A percentile compares a stretch with the other conserved stretches of the same genome.
Conservation (phyloP, 1,284 basidiomycete genomes). For the Ustilago cynodontis region DNA sequence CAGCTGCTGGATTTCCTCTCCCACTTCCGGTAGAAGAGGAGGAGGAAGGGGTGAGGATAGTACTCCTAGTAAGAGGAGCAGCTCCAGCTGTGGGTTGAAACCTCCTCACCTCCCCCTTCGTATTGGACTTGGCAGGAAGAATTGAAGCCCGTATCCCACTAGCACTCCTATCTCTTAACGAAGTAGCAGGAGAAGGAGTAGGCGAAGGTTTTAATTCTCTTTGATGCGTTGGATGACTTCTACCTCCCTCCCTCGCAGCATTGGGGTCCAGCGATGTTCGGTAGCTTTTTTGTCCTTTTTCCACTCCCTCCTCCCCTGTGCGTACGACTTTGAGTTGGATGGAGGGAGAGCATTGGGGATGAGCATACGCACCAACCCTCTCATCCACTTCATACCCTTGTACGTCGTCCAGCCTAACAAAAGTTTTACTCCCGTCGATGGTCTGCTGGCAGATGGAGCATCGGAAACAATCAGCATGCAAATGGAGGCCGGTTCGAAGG, state of each 20-base stretch:
- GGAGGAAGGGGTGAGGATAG: slow-evolving; percentile 15
- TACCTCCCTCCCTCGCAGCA: neutral
- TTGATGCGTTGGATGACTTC: slow-evolving; percentile 49
- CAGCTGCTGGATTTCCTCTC: slow-evolving; percentile 51
- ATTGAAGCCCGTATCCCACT: neutral
- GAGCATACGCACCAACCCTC: slow-evolving; percentile 25
- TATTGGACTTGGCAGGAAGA: neutral
- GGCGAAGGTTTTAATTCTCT: slow-evolving; percentile 43
- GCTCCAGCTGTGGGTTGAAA: slow-evolving; percentile 57
- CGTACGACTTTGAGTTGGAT: slow-evolving; percentile 21
- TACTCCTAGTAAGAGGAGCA: slow-evolving; percentile 48
- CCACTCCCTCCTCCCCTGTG: neutral
- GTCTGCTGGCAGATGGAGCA: slow-evolving; percentile 41
- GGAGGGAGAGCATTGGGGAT: slow-evolving; percentile 32
- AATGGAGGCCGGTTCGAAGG: slow-evolving; percentile 20
- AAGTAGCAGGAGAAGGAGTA: slow-evolving; percentile 21
- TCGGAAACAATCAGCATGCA: slow-evolving; percentile 58
- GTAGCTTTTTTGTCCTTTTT: slow-evolving; percentile 18
- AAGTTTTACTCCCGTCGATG: slow-evolving; percentile 48
- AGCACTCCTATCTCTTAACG: slow-evolving; percentile 7
- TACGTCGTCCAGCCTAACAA: slow-evolving; percentile 31
- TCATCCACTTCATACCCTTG: neutral
- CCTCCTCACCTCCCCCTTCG: neutral
- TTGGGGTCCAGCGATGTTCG: slow-evolving; percentile 16
- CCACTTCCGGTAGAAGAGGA: neutral